These are phyloP conservation scores for Ambrosia artemisiifolia DNA, from an alignment of 129 eudicot species.

Conservation along the genomic window DNA sequence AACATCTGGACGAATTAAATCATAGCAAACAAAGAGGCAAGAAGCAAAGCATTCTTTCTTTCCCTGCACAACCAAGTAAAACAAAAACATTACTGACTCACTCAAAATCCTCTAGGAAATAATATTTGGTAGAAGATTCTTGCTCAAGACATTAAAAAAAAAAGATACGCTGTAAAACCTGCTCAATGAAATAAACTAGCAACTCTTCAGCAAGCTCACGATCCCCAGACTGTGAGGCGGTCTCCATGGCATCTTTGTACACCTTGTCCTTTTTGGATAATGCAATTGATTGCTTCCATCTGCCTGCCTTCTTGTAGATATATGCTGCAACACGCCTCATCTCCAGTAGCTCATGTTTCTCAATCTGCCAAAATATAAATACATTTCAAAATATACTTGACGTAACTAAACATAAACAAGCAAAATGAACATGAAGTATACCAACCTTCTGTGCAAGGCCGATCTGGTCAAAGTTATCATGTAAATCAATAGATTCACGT, in stretches of 20 bases:
- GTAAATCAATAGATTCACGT: constrained; percentile 92
- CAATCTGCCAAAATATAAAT: constrained; percentile 56
- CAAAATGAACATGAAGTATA: not conserved
- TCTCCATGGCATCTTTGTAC: constrained; percentile 98
- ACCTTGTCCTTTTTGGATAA: constrained; percentile 91
- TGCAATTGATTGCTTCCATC: constrained; percentile 98
- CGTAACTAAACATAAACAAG: not conserved
- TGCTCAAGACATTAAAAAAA: no score
- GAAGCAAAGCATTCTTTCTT: constrained; percentile 99
- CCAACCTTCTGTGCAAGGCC: constrained; percentile 97
- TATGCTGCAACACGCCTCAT: constrained; percentile 99
- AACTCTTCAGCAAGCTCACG: constrained; percentile 97
- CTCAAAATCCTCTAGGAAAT: not conserved
- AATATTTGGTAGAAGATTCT: no score
- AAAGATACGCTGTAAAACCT: no score
- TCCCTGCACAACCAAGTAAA: constrained; percentile 56
- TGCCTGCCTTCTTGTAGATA: constrained; percentile 93
- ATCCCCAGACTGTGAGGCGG: constrained; percentile 95
- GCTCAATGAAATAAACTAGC: constrained; percentile 86
- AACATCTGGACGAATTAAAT: constrained; percentile 84
- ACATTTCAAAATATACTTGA: not conserved
- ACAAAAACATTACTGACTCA: constrained; percentile 5
- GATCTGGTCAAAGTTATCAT: constrained; percentile 94
- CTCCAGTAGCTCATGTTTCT: constrained; percentile 97
- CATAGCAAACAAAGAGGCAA: constrained; percentile 91